Conservation (phyloP, 805 yeast species). For the Groenewaldozyma tartarivorans region DNA sequence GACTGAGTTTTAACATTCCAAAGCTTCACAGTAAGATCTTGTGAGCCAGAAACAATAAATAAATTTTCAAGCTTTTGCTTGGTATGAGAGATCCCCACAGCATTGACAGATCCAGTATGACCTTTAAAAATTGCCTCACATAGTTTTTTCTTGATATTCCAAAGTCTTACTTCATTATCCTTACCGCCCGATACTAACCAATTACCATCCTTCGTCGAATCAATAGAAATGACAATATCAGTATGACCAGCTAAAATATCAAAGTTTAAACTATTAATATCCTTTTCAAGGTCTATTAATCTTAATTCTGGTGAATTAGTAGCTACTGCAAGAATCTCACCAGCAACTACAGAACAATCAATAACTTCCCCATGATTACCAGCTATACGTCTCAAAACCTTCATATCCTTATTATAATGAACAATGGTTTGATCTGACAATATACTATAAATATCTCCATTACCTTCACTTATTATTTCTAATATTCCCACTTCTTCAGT, state of each 20-base stretch:
- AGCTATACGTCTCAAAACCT: constrained; percentile 48
- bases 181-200: constrained; percentile 93
- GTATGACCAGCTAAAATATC: constrained; percentile 69
- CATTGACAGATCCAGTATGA: constrained; percentile 79
- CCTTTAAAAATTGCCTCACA: constrained; percentile 62
- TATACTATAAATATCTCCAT: constrained; percentile 36
- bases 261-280: constrained; percentile 38
- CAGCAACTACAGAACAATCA: constrained; percentile 67
- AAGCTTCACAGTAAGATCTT: constrained; percentile 75
- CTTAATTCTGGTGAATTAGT: constrained; percentile 89
- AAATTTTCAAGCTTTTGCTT: constrained; percentile 36
- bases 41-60: constrained; percentile 73
- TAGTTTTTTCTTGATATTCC: constrained; percentile 48
- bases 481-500: constrained; percentile 66
- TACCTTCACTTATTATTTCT: constrained; percentile 37
- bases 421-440: constrained; percentile 79
- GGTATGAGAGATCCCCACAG: constrained; percentile 63
- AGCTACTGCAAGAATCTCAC: constrained; percentile 64
- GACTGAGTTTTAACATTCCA: constrained; percentile 48
- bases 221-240: constrained; percentile 75
- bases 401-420: constrained; percentile 37
- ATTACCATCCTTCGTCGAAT: constrained; percentile 64
- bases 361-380: constrained; percentile 96
- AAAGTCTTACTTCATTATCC: constrained; percentile 74
- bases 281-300: constrained; percentile 42